phyloP scores from a whole-genome alignment of 129 eudicot species.

The carrot (Daucus carota) region DH1_v3.0 NC_030388.2:27936001-27936500 shows the following conservation, averaged over 20 bases:
- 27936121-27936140: background rate
- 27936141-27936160: background rate
- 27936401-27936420: slow-evolving; percentile 29
- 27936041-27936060: slow-evolving; percentile 97
- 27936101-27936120: background rate
- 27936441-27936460: slow-evolving; percentile 89
- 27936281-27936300: background rate
- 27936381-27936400: background rate
- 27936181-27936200: background rate
- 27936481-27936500: slow-evolving; percentile 76
- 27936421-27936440: slow-evolving; percentile 83
- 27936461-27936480: slow-evolving; percentile 95
- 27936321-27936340: background rate
- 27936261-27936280: background rate
- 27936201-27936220: background rate
- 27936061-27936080: slow-evolving; percentile 96
- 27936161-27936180: background rate
- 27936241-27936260: background rate
- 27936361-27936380: background rate
- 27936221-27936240: background rate
- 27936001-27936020: slow-evolving; percentile 83
- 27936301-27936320: background rate
- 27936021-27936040: slow-evolving; percentile 96
- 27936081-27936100: slow-evolving; percentile 83
- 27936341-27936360: background rate